Percentiles rank a stretch among this genome's conserved stretches.
These are phyloP conservation scores for Kluyveromyces sp. DNA, from an alignment of 1,139 yeast species.

Conservation along the genomic window DNA sequence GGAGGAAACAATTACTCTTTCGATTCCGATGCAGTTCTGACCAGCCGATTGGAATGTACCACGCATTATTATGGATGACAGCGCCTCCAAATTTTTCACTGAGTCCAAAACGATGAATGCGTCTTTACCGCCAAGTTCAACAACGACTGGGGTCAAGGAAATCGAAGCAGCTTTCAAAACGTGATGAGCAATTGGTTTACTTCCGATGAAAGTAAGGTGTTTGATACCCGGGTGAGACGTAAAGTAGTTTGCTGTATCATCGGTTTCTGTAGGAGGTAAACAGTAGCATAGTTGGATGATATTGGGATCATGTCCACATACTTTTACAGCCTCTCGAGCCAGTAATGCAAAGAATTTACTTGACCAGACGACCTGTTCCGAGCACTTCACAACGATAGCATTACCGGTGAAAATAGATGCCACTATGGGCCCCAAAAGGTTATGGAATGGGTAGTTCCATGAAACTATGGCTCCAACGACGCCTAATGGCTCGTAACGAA, in stretches of 20 bases:
- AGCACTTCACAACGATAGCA: conserved; percentile 83
- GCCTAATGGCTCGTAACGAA: conserved; percentile 84
- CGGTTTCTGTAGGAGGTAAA: conserved; percentile 55
- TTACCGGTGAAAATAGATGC: conserved; percentile 88
- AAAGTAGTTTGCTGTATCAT: conserved; percentile 70
- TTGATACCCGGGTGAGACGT: conserved; percentile 75
- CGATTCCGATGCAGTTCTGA: conserved; percentile 95
- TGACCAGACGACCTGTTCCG: conserved; percentile 95
- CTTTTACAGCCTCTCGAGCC: conserved; percentile 62
- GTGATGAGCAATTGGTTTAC: conserved; percentile 86
- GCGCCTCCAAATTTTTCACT: conserved; percentile 45
- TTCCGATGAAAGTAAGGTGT: conserved; percentile 92
- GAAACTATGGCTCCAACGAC: conserved; percentile 88
- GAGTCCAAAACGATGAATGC: conserved; percentile 80
- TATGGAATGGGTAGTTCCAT: conserved; percentile 96
- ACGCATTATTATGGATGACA: conserved; percentile 80
- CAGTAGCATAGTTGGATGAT: conserved; percentile 72
- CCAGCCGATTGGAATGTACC: conserved; percentile 97
- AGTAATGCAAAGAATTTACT: conserved; percentile 68
- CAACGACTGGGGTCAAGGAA: conserved; percentile 84
- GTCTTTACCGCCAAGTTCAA: conserved; percentile 94
- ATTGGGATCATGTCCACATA: conserved; percentile 70
- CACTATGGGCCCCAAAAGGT: conserved; percentile 83
- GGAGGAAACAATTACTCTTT: conserved; percentile 76
- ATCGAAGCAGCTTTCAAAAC: conserved; percentile 78